A percentile compares a stretch with the other conserved stretches of the same genome.
Conservation (phyloP, 202 grass and related monocot species). For the Hordeum pubiflorum region DNA sequence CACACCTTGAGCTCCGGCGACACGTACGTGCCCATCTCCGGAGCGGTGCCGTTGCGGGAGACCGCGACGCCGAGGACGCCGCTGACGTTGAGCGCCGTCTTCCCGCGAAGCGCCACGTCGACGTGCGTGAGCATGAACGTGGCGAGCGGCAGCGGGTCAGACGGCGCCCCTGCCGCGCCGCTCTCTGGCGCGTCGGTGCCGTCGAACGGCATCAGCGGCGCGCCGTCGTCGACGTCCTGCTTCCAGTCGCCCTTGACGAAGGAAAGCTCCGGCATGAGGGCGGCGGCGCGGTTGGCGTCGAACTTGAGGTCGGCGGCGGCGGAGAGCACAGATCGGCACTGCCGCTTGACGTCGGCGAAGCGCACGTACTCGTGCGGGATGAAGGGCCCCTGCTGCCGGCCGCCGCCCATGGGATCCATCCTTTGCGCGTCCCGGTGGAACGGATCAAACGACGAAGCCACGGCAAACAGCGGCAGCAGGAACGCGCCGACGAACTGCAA, state of each 20-base stretch:
- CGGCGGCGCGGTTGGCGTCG: conserved; percentile 48
- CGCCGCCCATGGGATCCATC: conserved; percentile 12
- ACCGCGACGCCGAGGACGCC: conserved; percentile 55
- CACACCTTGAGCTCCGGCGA: conserved; percentile 65
- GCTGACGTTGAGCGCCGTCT: conserved; percentile 57
- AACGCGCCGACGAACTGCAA: conserved; percentile 14
- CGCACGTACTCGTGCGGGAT: conserved; percentile 56
- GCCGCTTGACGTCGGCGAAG: conserved; percentile 48
- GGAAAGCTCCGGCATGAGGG: conserved; percentile 47
- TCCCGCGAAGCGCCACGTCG: conserved; percentile 33
- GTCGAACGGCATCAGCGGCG: conserved; percentile 62
- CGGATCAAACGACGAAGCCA: conserved; percentile 21
- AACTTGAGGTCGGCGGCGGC: conserved; percentile 36
- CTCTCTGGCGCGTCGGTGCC: conserved; percentile 26
- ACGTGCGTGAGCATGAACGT: conserved; percentile 66
- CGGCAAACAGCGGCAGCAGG: conserved; percentile 17
- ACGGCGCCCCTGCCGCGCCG: background rate
- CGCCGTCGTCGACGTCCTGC: conserved; percentile 29
- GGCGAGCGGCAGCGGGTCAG: conserved; percentile 33
- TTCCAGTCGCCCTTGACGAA: conserved; percentile 73
- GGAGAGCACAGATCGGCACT: conserved; percentile 54
- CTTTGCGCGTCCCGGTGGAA: background rate
- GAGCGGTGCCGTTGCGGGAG: conserved; percentile 49
- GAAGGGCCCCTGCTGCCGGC: conserved; percentile 26
- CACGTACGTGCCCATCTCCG: conserved; percentile 41